These are phyloP conservation scores for Paspalum notatum DNA, from an alignment of 176 grass and related monocot genomes.

Conservation along the genomic window DNA sequence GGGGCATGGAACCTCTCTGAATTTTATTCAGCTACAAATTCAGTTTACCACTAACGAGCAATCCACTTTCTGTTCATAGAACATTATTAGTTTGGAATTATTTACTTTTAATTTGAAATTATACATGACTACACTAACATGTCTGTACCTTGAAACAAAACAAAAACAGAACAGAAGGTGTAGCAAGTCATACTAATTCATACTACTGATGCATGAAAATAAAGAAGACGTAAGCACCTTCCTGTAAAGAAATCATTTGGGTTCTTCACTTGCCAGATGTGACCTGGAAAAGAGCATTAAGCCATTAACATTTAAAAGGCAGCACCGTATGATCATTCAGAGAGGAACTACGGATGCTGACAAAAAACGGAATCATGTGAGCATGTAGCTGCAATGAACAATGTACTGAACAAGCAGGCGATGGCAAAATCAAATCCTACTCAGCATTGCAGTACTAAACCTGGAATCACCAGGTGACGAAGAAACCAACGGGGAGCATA, in stretches of 20 bases:
- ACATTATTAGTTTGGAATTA: neutral
- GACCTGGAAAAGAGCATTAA: conserved; percentile 56
- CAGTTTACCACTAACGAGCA: neutral
- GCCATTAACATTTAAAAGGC: conserved; percentile 5
- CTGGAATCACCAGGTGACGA: neutral
- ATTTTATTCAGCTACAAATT: neutral
- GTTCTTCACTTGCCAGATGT: conserved; percentile 75
- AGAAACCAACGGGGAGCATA: neutral
- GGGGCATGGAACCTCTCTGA: neutral
- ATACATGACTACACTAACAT: neutral
- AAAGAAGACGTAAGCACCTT: conserved; percentile 53
- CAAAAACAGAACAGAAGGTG: neutral
- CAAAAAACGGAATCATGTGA: neutral
- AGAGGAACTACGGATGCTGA: neutral
- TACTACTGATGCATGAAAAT: conserved; percentile 2
- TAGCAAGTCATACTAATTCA: neutral
- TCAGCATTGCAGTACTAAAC: neutral
- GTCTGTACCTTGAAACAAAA: neutral
- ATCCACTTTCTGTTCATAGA: neutral
- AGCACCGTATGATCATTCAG: neutral
- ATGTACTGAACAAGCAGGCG: neutral
- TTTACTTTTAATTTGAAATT: neutral
- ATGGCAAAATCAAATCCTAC: neutral
- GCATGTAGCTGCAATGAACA: conserved; percentile 7
- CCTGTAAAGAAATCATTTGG: conserved; percentile 89